Evolutionary conservation across 306 rosid genomes (phyloP).

Genomic region (Vachellia collinsii): DNA sequence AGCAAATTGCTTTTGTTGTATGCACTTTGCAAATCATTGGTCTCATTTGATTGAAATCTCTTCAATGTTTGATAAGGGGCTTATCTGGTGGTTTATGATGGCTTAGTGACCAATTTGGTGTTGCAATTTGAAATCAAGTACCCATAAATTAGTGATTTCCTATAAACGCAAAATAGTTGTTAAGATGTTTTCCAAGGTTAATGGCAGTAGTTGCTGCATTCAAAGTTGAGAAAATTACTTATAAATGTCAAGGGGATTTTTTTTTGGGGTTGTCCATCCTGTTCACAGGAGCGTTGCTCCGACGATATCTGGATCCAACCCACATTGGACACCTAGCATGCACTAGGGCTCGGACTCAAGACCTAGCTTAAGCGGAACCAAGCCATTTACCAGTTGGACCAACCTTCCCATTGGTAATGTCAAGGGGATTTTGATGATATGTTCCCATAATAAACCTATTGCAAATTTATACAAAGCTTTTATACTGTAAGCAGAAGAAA

Average conservation of each 20-base stretch:
- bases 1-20: neutral
- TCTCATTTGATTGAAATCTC: neutral
- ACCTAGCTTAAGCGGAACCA: too few relatives aligned
- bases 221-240: slow-evolving; percentile 7
- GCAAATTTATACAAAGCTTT: slow-evolving; percentile 17
- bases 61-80: neutral
- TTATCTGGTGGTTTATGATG: neutral
- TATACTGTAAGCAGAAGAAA: slow-evolving; percentile 25
- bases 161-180: neutral
- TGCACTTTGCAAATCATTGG: neutral
- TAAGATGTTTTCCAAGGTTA: neutral
- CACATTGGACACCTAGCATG: too few relatives aligned
- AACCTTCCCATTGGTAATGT: neutral
- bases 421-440: neutral
- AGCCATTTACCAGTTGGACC: too few relatives aligned
- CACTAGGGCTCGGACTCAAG: too few relatives aligned
- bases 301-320: too few relatives aligned
- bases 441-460: neutral
- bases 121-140: neutral
- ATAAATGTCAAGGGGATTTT: neutral
- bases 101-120: neutral
- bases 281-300: too few relatives aligned
- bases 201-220: neutral
- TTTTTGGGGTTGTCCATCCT: too few relatives aligned
- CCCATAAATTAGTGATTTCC: neutral